These are phyloP conservation scores for Cladosporium colombiae DNA, from an alignment of 2,329 filamentous ascomycete genomes.

Conservation along the genomic window DNA sequence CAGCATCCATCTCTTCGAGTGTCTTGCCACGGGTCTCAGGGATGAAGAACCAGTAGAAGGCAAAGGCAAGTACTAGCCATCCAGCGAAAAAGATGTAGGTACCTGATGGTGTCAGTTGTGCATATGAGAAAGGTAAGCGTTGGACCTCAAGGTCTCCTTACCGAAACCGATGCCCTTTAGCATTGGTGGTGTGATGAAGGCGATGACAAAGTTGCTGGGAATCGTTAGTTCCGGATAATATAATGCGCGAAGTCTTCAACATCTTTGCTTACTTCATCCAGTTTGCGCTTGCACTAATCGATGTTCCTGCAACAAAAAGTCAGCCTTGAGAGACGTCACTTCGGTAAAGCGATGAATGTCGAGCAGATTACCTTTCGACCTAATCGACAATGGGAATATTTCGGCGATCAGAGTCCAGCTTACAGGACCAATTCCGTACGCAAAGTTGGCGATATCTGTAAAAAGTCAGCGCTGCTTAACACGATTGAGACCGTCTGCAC, in stretches of 20 bases:
- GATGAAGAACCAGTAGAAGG: constrained; percentile 2
- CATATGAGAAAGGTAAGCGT: neutral
- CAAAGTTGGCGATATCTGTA: constrained; percentile 49
- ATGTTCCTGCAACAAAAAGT: constrained; percentile 47
- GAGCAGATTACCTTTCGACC: constrained; percentile 55
- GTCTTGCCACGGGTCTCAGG: constrained; percentile 24
- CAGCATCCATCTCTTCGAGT: constrained; percentile 31
- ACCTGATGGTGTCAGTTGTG: constrained; percentile 31
- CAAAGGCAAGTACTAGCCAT: constrained; percentile 46
- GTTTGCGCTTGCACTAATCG: constrained; percentile 35
- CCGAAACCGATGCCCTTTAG: constrained; percentile 54
- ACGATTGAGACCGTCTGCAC: neutral
- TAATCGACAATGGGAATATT: constrained; percentile 61
- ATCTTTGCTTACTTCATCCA: constrained; percentile 51
- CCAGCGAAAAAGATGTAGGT: constrained; percentile 62
- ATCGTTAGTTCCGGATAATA: neutral
- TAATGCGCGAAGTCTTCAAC: neutral
- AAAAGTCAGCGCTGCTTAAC: neutral
- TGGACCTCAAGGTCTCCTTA: neutral
- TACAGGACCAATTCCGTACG: constrained; percentile 51
- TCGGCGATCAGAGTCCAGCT: constrained; percentile 49
- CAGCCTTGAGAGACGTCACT: neutral
- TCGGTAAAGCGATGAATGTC: neutral
- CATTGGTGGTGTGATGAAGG: constrained; percentile 34
- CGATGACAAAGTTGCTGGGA: constrained; percentile 59